A percentile compares a stretch with the other conserved stretches of the same genome.
These are phyloP conservation scores for Apiosordaria backusii DNA, from an alignment of 495 filamentous ascomycete species.

Conservation along the genomic window DNA sequence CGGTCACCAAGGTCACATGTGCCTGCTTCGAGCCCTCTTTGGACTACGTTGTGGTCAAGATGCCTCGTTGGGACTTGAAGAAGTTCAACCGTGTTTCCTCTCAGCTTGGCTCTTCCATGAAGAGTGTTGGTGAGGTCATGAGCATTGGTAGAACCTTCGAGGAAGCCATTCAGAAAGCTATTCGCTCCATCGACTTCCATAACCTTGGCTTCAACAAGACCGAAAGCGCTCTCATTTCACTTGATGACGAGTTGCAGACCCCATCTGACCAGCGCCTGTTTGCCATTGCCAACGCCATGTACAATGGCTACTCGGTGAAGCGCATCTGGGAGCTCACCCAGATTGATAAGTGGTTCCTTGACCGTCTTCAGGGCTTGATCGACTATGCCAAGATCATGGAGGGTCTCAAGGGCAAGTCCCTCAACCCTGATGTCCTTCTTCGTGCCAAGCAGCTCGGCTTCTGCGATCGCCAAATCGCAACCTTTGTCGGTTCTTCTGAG, in stretches of 20 bases:
- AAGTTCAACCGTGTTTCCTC: constrained; percentile 97
- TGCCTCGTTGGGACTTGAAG: constrained; percentile 97
- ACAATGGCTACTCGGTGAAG: constrained; percentile 84
- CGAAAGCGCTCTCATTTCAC: constrained; percentile 77
- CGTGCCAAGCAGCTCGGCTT: constrained; percentile 92
- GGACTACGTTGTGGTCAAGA: constrained; percentile 98
- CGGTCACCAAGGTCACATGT: constrained; percentile 91
- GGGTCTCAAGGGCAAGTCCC: constrained; percentile 63
- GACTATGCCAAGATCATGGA: constrained; percentile 80
- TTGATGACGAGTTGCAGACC: constrained; percentile 92
- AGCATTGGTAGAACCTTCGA: constrained; percentile 95
- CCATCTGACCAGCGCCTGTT: constrained; percentile 97
- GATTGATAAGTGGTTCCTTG: constrained; percentile 98
- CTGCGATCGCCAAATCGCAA: constrained; percentile 87
- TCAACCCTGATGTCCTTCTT: constrained; percentile 54
- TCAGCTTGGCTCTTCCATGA: constrained; percentile 95
- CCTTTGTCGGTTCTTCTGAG: constrained; percentile 91
- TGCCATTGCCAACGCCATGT: constrained; percentile 97
- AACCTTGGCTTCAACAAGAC: constrained; percentile 96
- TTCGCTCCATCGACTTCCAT: constrained; percentile 88
- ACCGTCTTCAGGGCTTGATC: constrained; percentile 81
- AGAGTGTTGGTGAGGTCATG: constrained; percentile 99
- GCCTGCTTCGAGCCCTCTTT: constrained; percentile 99
- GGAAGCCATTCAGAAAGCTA: constrained; percentile 98
- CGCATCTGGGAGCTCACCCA: constrained; percentile 97